Evolutionary conservation across 2,329 filamentous ascomycete species (phyloP).

Genomic region (Beauveria medogensis): DNA sequence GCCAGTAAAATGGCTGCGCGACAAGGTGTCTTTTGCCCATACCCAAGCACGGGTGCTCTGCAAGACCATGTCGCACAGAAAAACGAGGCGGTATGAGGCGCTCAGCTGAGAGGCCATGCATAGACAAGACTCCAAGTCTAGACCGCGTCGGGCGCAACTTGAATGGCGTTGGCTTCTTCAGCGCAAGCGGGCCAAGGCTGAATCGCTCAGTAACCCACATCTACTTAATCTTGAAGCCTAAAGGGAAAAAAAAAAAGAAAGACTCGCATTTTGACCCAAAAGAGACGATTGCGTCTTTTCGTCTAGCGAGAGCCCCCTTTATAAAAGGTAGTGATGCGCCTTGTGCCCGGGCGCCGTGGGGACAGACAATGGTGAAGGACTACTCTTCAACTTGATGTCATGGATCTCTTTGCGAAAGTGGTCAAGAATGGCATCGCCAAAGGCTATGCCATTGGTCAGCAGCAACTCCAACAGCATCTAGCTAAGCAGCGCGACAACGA

Average conservation of each 20-base stretch:
- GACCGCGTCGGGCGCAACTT: not conserved
- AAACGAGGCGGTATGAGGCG: not conserved
- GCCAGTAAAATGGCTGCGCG: not conserved
- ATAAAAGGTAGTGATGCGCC: not conserved
- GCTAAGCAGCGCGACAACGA: conserved; percentile 10
- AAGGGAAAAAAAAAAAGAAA: not conserved
- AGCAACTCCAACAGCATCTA: conserved; percentile 14
- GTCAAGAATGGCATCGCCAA: conserved; percentile 14
- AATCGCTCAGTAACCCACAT: not conserved
- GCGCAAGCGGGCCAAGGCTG: conserved; percentile 4
- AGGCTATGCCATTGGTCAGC: conserved; percentile 13
- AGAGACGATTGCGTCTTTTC: not conserved
- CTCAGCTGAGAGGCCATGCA: conserved; percentile 1
- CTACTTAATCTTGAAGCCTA: not conserved
- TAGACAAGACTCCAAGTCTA: not conserved
- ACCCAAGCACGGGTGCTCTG: not conserved
- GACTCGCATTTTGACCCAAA: not conserved
- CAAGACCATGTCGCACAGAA: not conserved
- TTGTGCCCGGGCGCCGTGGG: not conserved
- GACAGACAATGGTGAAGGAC: not conserved
- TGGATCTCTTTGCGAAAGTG: conserved; percentile 14
- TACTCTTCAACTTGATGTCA: not conserved
- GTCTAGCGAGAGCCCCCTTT: not conserved
- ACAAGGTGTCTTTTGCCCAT: too few relatives aligned
- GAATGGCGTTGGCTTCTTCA: conserved; percentile 1